Base-by-base conservation (phyloP, 2,329 filamentous ascomycete species). In the Paecilomyces variotii region DNA sequence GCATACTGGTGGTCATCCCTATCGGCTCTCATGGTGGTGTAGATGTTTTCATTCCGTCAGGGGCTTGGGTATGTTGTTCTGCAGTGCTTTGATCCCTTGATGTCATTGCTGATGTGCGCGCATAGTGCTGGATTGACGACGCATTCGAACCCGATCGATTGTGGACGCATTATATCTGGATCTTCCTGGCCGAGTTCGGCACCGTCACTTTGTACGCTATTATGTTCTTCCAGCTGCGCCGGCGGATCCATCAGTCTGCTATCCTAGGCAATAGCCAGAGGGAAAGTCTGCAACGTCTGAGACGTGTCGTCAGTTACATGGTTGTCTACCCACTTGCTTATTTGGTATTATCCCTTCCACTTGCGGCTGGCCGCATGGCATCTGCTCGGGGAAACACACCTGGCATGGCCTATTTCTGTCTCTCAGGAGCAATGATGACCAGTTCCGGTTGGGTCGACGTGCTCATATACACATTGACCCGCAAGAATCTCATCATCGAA, bases 331-430 rank as follows among this genome's bases (percentile, higher is more conserved):
- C 76, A 1, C 67, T 80, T 11, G 76, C 73, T 10, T 89, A 89
- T 67, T 82, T 82, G 3, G 72, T 86, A 11, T 63, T 84, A 49
- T 88, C 87, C 58, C 78, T 91, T 27, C 87, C 87, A 1, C 78
- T 84, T 6, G 85, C 84, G 2, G 76, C 75, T 2, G 76, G 74
- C 27, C 74, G 76, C 50, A 78, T 78, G 76, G 70, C 74, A 19
- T 71, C 72, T 3, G 74, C 73, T 5, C 68, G 70, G 52, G 71
- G 72, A 19, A 57, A 68, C 14, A 64, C 59, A 1, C 70, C 74
- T 1, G 72, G 65, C 26, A 57, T 74, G 2, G 74, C 75, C 14
- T 79, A 79, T 60, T 78, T 82, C 56, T 81, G 79, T 64, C 72
- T 80, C 24, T 78, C 81, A 0, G 83, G 82, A 32, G 77, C 81